A percentile compares a stretch with the other conserved stretches of the same genome.
phyloP scores from a whole-genome alignment of 78 protist species.

The Pelomyxa schiedti region DNA sequence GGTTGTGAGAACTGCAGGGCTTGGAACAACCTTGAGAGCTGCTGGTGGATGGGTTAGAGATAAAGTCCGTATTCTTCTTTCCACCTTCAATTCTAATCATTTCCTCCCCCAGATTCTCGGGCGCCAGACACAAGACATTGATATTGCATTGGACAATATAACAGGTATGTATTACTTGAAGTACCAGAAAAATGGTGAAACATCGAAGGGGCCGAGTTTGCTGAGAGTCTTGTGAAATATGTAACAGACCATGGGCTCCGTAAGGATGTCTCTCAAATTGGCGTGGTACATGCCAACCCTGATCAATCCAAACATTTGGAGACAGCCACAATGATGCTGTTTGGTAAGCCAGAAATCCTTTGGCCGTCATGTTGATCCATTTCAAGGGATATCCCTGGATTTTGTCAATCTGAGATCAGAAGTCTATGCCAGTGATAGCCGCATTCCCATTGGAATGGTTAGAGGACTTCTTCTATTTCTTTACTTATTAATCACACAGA shows the following conservation, averaged over 20 bases:
- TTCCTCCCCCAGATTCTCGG: constrained; percentile 37
- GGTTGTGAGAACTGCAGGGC: no score
- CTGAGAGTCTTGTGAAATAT: constrained; percentile 33
- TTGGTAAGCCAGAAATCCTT: constrained; percentile 6
- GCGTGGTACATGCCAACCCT: constrained; percentile 68
- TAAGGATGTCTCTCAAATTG: constrained; percentile 21
- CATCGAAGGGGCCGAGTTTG: constrained; percentile 45
- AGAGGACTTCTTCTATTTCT: neutral
- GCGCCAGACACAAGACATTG: constrained; percentile 62
- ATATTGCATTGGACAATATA: constrained; percentile 66
- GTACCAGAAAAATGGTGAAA: neutral
- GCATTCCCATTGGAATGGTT: constrained; percentile 44
- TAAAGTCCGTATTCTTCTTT: constrained; percentile 17
- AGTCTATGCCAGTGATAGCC: constrained; percentile 42
- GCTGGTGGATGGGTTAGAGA: constrained; percentile 98
- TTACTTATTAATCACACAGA: neutral
- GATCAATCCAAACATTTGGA: constrained; percentile 88
- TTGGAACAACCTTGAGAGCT: constrained; percentile 66
- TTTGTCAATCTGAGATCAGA: constrained; percentile 86
- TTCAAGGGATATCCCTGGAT: constrained; percentile 68
- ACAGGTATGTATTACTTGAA: constrained; percentile 15
- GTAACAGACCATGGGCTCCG: constrained; percentile 1
- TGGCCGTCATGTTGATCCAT: neutral
- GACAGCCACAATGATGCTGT: constrained; percentile 66
- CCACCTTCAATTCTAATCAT: neutral